Evolutionary conservation across 2,329 filamentous ascomycete species (phyloP).

Genomic region (Venturia nashicola): DNA sequence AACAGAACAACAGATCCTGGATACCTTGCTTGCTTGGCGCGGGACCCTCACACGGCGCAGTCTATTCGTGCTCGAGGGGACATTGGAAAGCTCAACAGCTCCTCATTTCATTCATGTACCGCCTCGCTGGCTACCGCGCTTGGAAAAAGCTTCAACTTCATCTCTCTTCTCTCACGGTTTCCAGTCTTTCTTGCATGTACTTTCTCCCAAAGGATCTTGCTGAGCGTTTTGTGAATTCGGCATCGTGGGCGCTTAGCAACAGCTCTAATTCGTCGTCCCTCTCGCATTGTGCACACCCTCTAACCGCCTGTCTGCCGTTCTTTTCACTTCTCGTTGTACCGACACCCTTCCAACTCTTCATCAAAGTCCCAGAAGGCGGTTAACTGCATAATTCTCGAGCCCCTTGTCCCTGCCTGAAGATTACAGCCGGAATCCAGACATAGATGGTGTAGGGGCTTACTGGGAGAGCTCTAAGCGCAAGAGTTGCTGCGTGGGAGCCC

Average conservation of each 20-base stretch:
- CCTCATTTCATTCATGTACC: neutral
- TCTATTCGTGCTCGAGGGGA: neutral
- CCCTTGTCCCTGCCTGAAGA: slow-evolving; percentile 22
- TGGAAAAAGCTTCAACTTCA: neutral
- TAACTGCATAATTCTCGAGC: slow-evolving; percentile 29
- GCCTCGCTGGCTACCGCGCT: neutral
- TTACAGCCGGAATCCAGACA: slow-evolving; percentile 25
- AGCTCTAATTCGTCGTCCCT: neutral
- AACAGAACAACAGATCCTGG: neutral
- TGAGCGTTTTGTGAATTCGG: slow-evolving; percentile 1
- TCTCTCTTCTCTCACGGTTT: neutral
- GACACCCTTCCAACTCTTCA: slow-evolving; percentile 12
- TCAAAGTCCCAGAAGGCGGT: slow-evolving; percentile 21
- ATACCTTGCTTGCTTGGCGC: neutral
- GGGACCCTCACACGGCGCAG: neutral
- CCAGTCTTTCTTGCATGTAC: neutral
- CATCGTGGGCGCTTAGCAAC: neutral
- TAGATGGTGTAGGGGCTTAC: slow-evolving; percentile 18
- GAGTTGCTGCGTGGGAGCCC: slow-evolving; percentile 6
- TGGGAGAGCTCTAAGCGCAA: slow-evolving; percentile 8
- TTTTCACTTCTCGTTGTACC: slow-evolving; percentile 16
- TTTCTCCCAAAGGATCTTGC: neutral
- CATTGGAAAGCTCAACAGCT: neutral
- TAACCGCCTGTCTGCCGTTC: slow-evolving; percentile 3
- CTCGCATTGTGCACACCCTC: slow-evolving; percentile 2